Conservation (phyloP, 805 yeast species). For the Lipomyces lipofer region DNA sequence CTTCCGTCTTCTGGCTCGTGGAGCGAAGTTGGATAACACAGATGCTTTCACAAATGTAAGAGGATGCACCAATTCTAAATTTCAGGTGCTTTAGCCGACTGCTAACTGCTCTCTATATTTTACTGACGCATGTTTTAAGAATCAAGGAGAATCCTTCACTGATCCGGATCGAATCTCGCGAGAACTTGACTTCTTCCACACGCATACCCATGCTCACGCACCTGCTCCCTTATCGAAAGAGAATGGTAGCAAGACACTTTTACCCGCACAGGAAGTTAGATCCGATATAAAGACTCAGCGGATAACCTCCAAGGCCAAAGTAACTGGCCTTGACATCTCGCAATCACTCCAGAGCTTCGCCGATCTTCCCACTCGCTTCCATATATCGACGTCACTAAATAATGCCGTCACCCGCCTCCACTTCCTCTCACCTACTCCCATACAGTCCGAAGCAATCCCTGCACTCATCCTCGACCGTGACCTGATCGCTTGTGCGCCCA, state of each 20-base stretch:
- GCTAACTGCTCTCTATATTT: background rate
- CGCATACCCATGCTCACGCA: slow-evolving; percentile 43
- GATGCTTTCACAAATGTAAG: slow-evolving; percentile 11
- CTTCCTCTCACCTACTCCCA: slow-evolving; percentile 86
- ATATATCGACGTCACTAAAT: slow-evolving; percentile 58
- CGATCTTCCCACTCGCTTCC: slow-evolving; percentile 70
- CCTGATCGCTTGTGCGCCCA: slow-evolving; percentile 91
- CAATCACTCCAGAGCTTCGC: slow-evolving; percentile 87
- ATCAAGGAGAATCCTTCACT: slow-evolving; percentile 45
- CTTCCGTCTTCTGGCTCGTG: slow-evolving; percentile 79
- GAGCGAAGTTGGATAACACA: slow-evolving; percentile 69
- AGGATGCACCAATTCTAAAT: too few species aligned
- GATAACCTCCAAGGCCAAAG: slow-evolving; percentile 53
- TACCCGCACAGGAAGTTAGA: slow-evolving; percentile 52
- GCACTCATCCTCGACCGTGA: slow-evolving; percentile 68
- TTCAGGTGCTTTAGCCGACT: background rate
- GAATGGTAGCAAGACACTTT: too few species aligned
- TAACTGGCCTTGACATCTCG: slow-evolving; percentile 85
- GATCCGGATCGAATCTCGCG: slow-evolving; percentile 51
- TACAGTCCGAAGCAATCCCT: slow-evolving; percentile 90
- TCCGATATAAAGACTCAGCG: slow-evolving; percentile 57
- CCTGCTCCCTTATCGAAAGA: slow-evolving; percentile 32
- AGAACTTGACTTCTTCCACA: slow-evolving; percentile 75
- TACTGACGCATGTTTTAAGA: slow-evolving; percentile 35
- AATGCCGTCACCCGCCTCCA: slow-evolving; percentile 61